Percentiles rank a stretch among this genome's conserved stretches.
These are phyloP conservation scores for Myriosclerotinia curreyana DNA, from an alignment of 2,329 filamentous ascomycete genomes.

Conservation along the genomic window DNA sequence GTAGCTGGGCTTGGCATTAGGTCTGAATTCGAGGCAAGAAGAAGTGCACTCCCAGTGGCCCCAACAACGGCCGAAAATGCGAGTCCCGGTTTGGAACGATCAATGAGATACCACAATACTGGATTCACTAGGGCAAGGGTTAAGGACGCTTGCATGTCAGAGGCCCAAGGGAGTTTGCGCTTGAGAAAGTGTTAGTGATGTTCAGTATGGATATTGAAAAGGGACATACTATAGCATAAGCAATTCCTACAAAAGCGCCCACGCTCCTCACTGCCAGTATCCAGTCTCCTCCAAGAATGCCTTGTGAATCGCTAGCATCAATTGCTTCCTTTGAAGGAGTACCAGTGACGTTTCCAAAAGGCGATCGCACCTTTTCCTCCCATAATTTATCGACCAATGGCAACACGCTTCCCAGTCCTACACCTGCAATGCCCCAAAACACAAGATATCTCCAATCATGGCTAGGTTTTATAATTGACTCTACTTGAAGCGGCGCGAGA, in stretches of 20 bases:
- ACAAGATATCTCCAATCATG: constrained; percentile 65
- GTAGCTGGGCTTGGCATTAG: constrained; percentile 67
- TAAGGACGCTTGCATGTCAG: constrained; percentile 86
- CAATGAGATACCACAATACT: constrained; percentile 92
- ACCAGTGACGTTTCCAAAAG: neutral
- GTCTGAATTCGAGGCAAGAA: constrained; percentile 73
- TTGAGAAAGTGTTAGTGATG: constrained; percentile 41
- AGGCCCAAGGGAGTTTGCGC: constrained; percentile 90
- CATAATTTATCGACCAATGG: constrained; percentile 82
- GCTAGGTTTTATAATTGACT: constrained; percentile 44
- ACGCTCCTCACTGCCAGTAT: constrained; percentile 67
- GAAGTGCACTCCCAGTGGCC: constrained; percentile 66
- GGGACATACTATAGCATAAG: constrained; percentile 76
- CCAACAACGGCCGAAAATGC: constrained; percentile 73
- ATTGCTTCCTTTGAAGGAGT: constrained; percentile 27
- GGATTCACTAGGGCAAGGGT: constrained; percentile 90
- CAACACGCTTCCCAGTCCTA: constrained; percentile 72
- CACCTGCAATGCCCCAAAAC: constrained; percentile 79
- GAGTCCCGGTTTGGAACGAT: constrained; percentile 82
- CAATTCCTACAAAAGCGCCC: constrained; percentile 69
- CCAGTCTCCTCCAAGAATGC: constrained; percentile 63
- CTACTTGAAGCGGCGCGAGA: constrained; percentile 58
- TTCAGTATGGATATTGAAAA: constrained; percentile 11
- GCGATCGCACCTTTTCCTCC: constrained; percentile 45
- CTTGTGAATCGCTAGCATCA: constrained; percentile 30